phyloP scores from a whole-genome alignment of 2,329 filamentous ascomycete species.

The Alternaria tenuissima region DNA sequence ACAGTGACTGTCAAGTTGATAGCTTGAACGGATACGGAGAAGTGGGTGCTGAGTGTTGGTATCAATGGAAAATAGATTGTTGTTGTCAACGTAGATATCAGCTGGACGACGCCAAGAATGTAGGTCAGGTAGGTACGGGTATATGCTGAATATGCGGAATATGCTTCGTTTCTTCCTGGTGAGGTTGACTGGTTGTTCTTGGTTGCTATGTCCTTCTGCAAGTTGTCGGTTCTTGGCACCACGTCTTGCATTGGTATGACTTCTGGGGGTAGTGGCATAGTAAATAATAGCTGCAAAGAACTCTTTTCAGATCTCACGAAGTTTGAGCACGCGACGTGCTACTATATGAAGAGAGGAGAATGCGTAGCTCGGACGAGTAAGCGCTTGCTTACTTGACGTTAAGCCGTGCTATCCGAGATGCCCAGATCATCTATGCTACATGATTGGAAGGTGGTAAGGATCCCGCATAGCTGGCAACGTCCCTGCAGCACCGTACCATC shows the following conservation, averaged over 20 bases:
- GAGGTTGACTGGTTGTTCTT: too few species aligned
- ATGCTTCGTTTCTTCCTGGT: too few species aligned
- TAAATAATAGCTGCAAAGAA: too few species aligned
- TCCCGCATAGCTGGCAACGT: neutral
- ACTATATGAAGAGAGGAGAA: too few species aligned
- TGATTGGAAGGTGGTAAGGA: neutral
- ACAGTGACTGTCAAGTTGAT: neutral
- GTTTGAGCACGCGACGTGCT: too few species aligned
- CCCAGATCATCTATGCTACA: neutral
- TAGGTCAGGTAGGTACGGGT: neutral
- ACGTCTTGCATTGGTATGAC: too few species aligned
- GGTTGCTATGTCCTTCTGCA: too few species aligned
- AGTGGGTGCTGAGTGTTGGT: neutral
- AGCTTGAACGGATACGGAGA: neutral
- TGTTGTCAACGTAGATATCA: neutral
- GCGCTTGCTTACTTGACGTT: neutral
- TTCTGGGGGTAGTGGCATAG: too few species aligned
- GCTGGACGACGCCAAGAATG: neutral
- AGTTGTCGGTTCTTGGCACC: too few species aligned
- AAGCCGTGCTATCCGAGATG: neutral
- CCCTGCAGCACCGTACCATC: neutral
- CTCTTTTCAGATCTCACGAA: too few species aligned
- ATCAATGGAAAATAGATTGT: neutral
- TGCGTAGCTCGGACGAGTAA: neutral
- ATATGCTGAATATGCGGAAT: too few species aligned